A percentile compares a stretch with the other conserved stretches of the same genome.
These are phyloP conservation scores for Naganishia kalamii DNA, from an alignment of 768 basidiomycete species.

Conservation along the genomic window DNA sequence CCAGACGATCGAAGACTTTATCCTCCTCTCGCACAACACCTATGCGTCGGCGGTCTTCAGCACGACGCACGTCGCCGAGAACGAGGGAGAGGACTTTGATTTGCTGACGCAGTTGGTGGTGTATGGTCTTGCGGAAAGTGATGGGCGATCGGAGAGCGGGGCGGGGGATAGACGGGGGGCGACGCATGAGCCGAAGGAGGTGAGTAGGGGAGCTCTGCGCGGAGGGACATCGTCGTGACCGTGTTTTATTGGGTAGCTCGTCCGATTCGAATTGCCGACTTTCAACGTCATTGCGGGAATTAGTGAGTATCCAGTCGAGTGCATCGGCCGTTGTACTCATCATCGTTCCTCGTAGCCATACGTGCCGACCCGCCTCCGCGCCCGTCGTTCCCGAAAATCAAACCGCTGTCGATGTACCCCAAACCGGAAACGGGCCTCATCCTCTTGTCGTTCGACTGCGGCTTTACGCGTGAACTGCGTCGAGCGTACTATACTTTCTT, in stretches of 20 bases:
- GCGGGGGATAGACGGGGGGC: not conserved
- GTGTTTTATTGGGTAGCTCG: not conserved
- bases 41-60: slow-evolving; percentile 5
- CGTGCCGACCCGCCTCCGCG: slow-evolving; percentile 44
- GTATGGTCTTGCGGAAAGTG: not conserved
- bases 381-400: slow-evolving; percentile 35
- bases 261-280: slow-evolving; percentile 11
- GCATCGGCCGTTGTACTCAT: not conserved
- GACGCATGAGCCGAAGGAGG: not conserved
- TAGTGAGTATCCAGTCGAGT: not conserved
- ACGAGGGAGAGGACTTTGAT: slow-evolving; percentile 1
- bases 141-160: not conserved
- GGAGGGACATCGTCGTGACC: no score
- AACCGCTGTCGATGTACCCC: slow-evolving; percentile 32
- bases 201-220: no score
- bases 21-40: slow-evolving; percentile 6
- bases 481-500: slow-evolving; percentile 24
- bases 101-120: not conserved
- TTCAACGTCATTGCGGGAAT: slow-evolving; percentile 9
- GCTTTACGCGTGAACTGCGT: slow-evolving; percentile 27
- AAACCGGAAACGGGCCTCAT: slow-evolving; percentile 37
- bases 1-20: slow-evolving; percentile 20
- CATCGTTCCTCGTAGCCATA: slow-evolving; percentile 12
- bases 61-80: not conserved
- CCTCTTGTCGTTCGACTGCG: slow-evolving; percentile 37